Evolutionary conservation across 148 eudicot genomes (phyloP).

Genomic region (Tetragonia tetragonoides): DNA sequence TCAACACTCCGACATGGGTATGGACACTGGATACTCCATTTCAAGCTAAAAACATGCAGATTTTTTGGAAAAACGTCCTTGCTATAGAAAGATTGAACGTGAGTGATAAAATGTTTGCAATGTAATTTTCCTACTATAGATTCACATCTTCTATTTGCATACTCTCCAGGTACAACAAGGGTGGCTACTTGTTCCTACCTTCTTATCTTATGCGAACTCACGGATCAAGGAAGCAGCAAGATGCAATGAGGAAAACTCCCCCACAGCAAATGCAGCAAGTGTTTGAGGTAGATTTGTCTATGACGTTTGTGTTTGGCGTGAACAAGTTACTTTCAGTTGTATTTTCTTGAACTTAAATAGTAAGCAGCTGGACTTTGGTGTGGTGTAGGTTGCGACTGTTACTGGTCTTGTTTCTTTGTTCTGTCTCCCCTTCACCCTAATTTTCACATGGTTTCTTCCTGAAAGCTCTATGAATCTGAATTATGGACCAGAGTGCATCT

Average conservation of each 20-base stretch:
- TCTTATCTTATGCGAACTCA: slow-evolving; percentile 88
- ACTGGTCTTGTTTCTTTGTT: background rate
- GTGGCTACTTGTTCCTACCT: slow-evolving; percentile 80
- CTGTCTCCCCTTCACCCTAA: background rate
- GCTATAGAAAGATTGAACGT: no score
- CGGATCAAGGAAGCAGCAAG: slow-evolving; percentile 72
- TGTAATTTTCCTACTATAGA: background rate
- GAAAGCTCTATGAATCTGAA: background rate
- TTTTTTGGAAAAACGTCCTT: no score
- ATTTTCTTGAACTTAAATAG: background rate
- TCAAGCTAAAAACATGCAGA: no score
- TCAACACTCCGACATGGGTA: no score
- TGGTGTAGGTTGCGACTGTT: background rate
- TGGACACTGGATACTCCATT: no score
- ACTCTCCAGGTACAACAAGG: slow-evolving; percentile 69
- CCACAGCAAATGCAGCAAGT: slow-evolving; percentile 69
- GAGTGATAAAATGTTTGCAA: background rate
- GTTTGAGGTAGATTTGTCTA: slow-evolving; percentile 48
- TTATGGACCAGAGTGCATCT: background rate
- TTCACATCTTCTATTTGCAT: slow-evolving; percentile 17
- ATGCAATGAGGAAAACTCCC: slow-evolving; percentile 55
- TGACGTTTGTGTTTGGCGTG: background rate
- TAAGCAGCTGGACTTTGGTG: slow-evolving; percentile 6
- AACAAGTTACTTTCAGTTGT: background rate
- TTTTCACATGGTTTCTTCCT: background rate